Evolutionary conservation across 2,329 filamentous ascomycete genomes (phyloP), one percentile per base, ranked within the genome.

Genomic region (Penicillium rolfsii): DNA sequence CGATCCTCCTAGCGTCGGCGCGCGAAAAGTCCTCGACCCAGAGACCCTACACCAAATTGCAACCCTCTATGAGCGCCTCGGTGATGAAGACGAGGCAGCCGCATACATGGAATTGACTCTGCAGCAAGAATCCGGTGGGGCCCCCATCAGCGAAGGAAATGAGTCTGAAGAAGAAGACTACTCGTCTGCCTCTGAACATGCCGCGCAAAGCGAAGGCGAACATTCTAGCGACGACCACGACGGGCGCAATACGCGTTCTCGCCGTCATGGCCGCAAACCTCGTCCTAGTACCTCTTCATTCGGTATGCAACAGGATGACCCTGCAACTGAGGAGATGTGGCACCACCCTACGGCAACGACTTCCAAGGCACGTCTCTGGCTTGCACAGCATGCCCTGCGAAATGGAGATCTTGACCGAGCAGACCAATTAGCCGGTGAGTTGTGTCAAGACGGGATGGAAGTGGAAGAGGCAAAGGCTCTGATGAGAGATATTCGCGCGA

Each of bases 31-130:
- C 52, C 88, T 97, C 76, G 95, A 98, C 69, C 93, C 95, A 0
- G 93, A 97, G 66, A 90, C 96, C 1, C 82, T 99, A 5, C 86
- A 96, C 64, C 91, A 96, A 71, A 97, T 99, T 66, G 95, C 94
- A 0, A 82, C 84, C 24, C 89, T 98, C 79, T 96, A 97, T 74
- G 93, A 98, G 75, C 85, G 88, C 50, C 82, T 96, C 0, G 86
- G 87, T 11, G 88, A 95, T 50, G 85, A 88, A 67, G 88, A 89
- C 2, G 91, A 97, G 73, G 91, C 93, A 5, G 91, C 91, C 35
- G 87, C 89, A 0, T 99, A 97, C 76, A 98, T 99, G 95, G 94
- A 98, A 76, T 85, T 98, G 60, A 96, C 92, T 41, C 84, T 99
- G 16, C 91, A 93, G 16, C 95, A 98, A 73, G 95, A 99, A 75